phyloP scores from a whole-genome alignment of 345 rosid species.

The Salix udensis region DNA sequence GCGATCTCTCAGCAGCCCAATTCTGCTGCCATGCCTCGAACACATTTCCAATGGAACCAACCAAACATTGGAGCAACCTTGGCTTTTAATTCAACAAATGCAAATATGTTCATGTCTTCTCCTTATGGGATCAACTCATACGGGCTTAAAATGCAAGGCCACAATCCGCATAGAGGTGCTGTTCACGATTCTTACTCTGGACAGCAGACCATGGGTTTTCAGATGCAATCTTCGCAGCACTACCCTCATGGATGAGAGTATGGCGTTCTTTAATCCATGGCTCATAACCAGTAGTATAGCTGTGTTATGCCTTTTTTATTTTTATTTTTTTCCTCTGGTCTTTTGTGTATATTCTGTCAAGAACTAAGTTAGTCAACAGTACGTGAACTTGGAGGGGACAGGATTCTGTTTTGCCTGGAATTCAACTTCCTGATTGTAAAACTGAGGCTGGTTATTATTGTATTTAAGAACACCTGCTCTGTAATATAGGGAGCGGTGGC shows the following conservation, averaged over 20 bases:
- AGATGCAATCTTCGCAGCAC: constrained; percentile 40
- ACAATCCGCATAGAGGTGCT: constrained; percentile 25
- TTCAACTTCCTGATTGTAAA: constrained; percentile 17
- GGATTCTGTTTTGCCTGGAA: constrained; percentile 22
- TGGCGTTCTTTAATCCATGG: constrained; percentile 5
- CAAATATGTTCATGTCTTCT: constrained; percentile 36
- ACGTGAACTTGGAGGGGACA: constrained; percentile 19
- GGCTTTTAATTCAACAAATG: constrained; percentile 38
- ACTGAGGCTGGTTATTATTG: constrained; percentile 19
- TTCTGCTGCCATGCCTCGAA: constrained; percentile 30
- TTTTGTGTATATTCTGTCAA: constrained; percentile 34
- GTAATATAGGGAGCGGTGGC: constrained; percentile 1
- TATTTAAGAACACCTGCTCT: constrained; percentile 9
- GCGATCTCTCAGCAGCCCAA: constrained; percentile 31
- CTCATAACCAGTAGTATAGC: constrained; percentile 20
- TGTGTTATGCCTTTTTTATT: constrained; percentile 9
- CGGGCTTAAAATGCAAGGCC: constrained; percentile 44
- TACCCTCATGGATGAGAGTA: constrained; percentile 45
- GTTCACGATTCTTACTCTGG: constrained; percentile 33
- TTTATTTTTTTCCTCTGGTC: background rate
- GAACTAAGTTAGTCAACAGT: constrained; percentile 21
- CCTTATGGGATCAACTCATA: constrained; percentile 34
- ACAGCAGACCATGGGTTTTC: constrained; percentile 40
- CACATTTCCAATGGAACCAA: constrained; percentile 53
- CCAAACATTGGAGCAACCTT: constrained; percentile 32